Evolutionary conservation across 2,329 filamentous ascomycete genomes (phyloP), one percentile per base, ranked within the genome.

Genomic region (Zasmidium cellare): DNA sequence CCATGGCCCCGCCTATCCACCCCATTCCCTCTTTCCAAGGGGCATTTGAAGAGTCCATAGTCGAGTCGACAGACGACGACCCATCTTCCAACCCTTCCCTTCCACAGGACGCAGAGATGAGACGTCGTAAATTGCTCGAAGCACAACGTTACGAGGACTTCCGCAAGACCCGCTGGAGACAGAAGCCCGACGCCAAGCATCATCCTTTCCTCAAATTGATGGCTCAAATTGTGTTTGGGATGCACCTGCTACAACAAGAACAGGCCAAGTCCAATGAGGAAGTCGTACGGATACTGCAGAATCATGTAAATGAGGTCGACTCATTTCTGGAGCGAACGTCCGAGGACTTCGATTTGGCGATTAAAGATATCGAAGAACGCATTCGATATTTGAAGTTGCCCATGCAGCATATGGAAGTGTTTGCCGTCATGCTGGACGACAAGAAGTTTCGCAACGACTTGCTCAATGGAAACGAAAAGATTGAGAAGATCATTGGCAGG

Each of bases 221-320:
- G 71, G 87, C 93, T 16, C 93, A 97, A 75, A 92, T 97, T 66
- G 88, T 91, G 1, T 97, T 97, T 73, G 93, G 94, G 19, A 87
- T 97, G 38, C 92, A 97, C 73, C 80, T 97, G 46, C 77, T 97
- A 57, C 85, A 96, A 55, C 87, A 92, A 68, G 87, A 87, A 60
- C 85, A 96, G 72, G 92, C 94, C 53, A 96, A 93, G 74, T 96
- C 91, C 65, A 90, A 96, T 65, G 82, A 86, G 31, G 90, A 96
- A 71, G 93, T 97, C 12, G 87, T 96, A 62, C 87, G 83, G 63
- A 97, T 97, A 53, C 80, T 97, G 56, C 91, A 97, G 70, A 87
- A 85, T 14, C 93, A 97, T 73, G 94, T 97, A 60, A 90, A 96
- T 70, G 93, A 97, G 74, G 85, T 97, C 25, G 94, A 97, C 74